phyloP scores from a whole-genome alignment of 2,329 filamentous ascomycete species.

The Thielaviopsis populi region DNA sequence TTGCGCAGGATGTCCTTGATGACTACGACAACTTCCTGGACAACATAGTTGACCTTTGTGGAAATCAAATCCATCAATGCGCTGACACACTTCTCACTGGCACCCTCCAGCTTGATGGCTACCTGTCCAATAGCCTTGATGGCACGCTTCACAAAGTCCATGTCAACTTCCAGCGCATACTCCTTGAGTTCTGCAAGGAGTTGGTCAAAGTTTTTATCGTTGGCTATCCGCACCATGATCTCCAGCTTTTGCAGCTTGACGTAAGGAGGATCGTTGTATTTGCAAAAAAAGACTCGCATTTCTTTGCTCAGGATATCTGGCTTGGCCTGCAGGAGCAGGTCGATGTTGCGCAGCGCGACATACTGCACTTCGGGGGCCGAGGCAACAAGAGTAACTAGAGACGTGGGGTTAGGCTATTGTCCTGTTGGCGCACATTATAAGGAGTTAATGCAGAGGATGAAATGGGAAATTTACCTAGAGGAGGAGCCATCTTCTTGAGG shows the following conservation, averaged over 20 bases:
- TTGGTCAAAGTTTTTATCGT: conserved; percentile 92
- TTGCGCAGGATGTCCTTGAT: conserved; percentile 98
- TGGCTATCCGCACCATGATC: conserved; percentile 98
- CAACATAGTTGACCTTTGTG: conserved; percentile 97
- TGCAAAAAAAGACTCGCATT: conserved; percentile 97
- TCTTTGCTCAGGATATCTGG: conserved; percentile 96
- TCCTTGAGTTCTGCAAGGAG: conserved; percentile 88
- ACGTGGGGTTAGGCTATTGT: neutral
- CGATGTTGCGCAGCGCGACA: conserved; percentile 89
- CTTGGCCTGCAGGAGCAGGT: conserved; percentile 86
- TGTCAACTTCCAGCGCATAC: conserved; percentile 94
- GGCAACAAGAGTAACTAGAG: conserved; percentile 75
- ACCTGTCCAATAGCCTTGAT: conserved; percentile 96
- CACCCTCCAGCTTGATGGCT: conserved; percentile 93
- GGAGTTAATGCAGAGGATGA: too few species aligned
- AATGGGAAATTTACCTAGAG: conserved; percentile 48
- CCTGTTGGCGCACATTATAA: neutral
- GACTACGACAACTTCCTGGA: conserved; percentile 96
- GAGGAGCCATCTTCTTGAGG: conserved; percentile 96
- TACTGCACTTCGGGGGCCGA: conserved; percentile 97
- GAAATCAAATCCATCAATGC: conserved; percentile 86
- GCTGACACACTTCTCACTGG: conserved; percentile 91
- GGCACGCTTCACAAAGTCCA: conserved; percentile 92
- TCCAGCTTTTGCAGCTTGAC: conserved; percentile 96
- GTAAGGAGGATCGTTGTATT: conserved; percentile 97